Percentiles rank a stretch among this genome's conserved stretches.
Conservation (phyloP, 2,329 filamentous ascomycete genomes). For the Ophiostoma ulmi region DNA sequence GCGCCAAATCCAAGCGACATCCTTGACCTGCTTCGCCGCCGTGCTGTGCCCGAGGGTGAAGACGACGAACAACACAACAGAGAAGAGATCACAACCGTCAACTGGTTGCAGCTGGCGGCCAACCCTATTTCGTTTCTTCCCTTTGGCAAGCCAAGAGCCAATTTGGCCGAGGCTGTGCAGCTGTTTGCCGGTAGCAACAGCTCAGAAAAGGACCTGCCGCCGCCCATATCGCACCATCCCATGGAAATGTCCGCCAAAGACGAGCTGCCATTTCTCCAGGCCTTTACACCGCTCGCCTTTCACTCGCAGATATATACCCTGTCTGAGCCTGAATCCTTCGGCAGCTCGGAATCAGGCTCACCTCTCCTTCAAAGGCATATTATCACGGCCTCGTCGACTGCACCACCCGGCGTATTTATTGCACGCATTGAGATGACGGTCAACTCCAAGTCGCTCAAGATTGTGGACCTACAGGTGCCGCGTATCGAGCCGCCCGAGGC, state of each 20-base stretch:
- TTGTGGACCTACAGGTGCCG: conserved; percentile 50
- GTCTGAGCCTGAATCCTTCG: conserved; percentile 35
- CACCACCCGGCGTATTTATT: conserved; percentile 51
- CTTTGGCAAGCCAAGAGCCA: conserved; percentile 40
- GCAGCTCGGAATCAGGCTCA: background rate
- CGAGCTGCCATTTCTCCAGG: conserved; percentile 62
- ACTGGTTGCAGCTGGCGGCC: conserved; percentile 46
- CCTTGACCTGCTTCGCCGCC: conserved; percentile 39
- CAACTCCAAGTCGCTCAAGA: conserved; percentile 46
- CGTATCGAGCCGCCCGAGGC: conserved; percentile 52
- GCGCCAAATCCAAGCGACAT: conserved; percentile 34
- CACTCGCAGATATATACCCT: conserved; percentile 49
- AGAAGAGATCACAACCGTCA: conserved; percentile 33
- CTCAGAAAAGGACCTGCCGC: conserved; percentile 29
- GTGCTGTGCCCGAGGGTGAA: conserved; percentile 38
- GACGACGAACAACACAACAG: conserved; percentile 32
- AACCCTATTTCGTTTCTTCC: conserved; percentile 50
- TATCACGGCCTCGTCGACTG: conserved; percentile 47
- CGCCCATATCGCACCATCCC: conserved; percentile 59
- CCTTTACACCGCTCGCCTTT: conserved; percentile 65
- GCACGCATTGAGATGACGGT: conserved; percentile 56
- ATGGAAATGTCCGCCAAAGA: conserved; percentile 57
- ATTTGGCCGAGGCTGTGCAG: conserved; percentile 30
- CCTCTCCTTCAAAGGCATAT: conserved; percentile 45
- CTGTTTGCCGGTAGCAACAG: conserved; percentile 27